Evolutionary conservation across 306 rosid species (phyloP).

Genomic region (Carpinus fangiana): DNA sequence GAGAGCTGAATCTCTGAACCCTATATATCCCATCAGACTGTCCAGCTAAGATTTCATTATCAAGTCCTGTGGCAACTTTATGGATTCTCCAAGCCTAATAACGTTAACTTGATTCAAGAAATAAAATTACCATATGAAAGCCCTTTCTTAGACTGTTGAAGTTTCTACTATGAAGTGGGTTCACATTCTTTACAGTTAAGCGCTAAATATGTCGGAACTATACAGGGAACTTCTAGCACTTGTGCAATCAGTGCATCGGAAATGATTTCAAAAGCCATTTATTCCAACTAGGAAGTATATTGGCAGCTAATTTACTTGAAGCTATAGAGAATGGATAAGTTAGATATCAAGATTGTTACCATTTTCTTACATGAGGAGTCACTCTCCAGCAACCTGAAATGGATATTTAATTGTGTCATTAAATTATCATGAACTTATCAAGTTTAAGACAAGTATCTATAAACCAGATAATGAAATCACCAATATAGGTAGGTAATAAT

Average conservation of each 20-base stretch:
- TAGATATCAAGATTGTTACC: constrained; percentile 28
- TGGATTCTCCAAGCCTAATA: background rate
- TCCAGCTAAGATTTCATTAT: background rate
- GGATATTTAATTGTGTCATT: background rate
- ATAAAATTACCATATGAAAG: background rate
- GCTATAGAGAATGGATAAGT: background rate
- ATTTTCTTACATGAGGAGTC: constrained; percentile 35
- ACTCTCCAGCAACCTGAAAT: constrained; percentile 46
- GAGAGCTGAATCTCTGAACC: background rate
- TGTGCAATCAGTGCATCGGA: background rate
- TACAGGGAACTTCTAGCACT: background rate
- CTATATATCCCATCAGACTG: background rate
- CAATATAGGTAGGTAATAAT: background rate
- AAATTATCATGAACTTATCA: background rate
- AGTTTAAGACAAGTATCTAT: background rate
- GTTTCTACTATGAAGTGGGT: background rate
- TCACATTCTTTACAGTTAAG: background rate
- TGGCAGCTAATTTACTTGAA: background rate
- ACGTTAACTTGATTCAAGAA: background rate
- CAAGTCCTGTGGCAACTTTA: background rate
- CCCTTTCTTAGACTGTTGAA: background rate
- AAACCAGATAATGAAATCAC: background rate
- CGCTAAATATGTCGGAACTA: background rate
- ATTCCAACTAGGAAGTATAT: background rate
- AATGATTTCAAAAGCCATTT: background rate